A percentile compares a stretch with the other conserved stretches of the same genome.
Conservation (phyloP, 2,329 filamentous ascomycete species). For the Ascochyta rabiei region DNA sequence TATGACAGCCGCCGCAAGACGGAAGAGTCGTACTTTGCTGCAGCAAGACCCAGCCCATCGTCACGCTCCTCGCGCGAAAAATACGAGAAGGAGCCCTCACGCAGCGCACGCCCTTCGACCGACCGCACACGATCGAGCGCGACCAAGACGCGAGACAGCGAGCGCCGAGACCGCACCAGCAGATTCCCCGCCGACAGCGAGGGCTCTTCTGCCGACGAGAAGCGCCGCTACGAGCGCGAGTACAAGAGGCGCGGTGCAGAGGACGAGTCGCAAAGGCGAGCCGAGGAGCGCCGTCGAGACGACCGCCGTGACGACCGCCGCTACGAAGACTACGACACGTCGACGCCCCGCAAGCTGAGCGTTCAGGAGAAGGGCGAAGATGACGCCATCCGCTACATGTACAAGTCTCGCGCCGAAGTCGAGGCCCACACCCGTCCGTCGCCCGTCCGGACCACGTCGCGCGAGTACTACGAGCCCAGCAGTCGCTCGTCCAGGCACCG, state of each 20-base stretch:
- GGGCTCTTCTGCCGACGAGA: conserved; percentile 39
- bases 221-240: conserved; percentile 39
- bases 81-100: conserved; percentile 35
- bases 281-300: conserved; percentile 20
- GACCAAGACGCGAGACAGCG: conserved; percentile 38
- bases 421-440: conserved; percentile 37
- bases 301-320: conserved; percentile 24
- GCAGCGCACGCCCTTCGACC: conserved; percentile 30
- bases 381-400: conserved; percentile 41
- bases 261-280: conserved; percentile 8
- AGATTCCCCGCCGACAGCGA: conserved; percentile 46
- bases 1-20: conserved; percentile 48
- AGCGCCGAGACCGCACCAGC: conserved; percentile 50
- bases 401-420: conserved; percentile 33
- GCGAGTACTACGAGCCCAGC: conserved; percentile 40
- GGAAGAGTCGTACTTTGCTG: conserved; percentile 40
- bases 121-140: conserved; percentile 50
- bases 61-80: conserved; percentile 31
- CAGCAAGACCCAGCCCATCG: conserved; percentile 35
- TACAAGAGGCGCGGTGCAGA: conserved; percentile 37
- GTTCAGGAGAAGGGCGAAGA: conserved; percentile 22
- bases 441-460: conserved; percentile 36
- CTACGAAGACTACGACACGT: conserved; percentile 24
- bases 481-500: conserved; percentile 34
- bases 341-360: conserved; percentile 34